Percentiles rank a stretch among this genome's conserved stretches.
Evolutionary conservation across 2,329 filamentous ascomycete genomes (phyloP).

Genomic region (Colletotrichum lentis): DNA sequence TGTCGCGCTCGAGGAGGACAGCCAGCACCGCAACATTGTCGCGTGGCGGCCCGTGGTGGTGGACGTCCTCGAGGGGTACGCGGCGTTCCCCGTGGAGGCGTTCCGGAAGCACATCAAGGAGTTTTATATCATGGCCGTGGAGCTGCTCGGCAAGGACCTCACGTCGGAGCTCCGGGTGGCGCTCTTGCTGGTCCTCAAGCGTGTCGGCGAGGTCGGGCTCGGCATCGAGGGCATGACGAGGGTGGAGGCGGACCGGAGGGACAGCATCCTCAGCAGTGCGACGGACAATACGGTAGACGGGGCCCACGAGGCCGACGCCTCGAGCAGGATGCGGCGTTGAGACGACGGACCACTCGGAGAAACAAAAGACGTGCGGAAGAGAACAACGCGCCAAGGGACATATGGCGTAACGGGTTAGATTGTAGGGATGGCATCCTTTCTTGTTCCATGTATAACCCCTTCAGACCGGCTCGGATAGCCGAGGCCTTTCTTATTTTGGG

Average conservation of each 20-base stretch:
- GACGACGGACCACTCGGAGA: neutral
- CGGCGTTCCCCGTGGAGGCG: conserved; percentile 79
- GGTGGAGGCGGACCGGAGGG: conserved; percentile 48
- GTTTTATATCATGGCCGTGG: conserved; percentile 88
- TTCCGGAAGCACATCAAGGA: conserved; percentile 81
- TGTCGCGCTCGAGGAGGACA: conserved; percentile 88
- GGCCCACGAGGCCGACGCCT: conserved; percentile 43
- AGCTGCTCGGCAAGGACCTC: conserved; percentile 83
- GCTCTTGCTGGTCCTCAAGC: conserved; percentile 77
- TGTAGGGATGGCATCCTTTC: conserved; percentile 20
- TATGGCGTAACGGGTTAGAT: conserved; percentile 35
- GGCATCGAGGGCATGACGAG: conserved; percentile 62
- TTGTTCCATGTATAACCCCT: conserved; percentile 32
- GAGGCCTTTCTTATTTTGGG: neutral
- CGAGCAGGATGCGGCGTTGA: conserved; percentile 43
- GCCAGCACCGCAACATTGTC: conserved; percentile 94
- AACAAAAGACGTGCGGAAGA: neutral
- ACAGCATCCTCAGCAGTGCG: conserved; percentile 51
- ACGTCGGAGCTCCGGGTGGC: conserved; percentile 79
- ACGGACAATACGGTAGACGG: conserved; percentile 44
- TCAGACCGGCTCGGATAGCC: conserved; percentile 23
- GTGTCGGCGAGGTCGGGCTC: conserved; percentile 81
- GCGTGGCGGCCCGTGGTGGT: conserved; percentile 98
- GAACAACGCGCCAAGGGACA: neutral
- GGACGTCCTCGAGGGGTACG: conserved; percentile 93